Conservation (phyloP, 345 rosid species). For the Brassica napus region DNA sequence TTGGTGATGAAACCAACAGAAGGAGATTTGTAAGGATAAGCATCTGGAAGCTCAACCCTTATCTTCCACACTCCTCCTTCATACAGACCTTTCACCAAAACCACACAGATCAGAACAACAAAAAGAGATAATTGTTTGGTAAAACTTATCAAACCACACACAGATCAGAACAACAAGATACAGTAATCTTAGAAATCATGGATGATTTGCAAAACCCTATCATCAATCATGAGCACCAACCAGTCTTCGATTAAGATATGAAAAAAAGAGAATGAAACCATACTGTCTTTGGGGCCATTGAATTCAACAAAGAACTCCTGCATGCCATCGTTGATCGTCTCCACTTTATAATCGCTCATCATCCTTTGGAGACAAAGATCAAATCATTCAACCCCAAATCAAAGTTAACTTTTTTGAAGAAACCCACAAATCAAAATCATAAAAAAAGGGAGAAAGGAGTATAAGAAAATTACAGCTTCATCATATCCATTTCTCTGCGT, state of each 20-base stretch:
- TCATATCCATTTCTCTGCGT: conserved; percentile 98
- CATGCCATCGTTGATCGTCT: conserved; percentile 7
- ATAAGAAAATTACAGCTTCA: conserved; percentile 71
- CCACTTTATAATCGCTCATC: conserved; percentile 5
- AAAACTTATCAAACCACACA: not conserved
- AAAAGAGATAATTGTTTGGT: not conserved
- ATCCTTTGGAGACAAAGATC: not conserved
- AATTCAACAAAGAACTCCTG: conserved; percentile 45
- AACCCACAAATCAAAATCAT: conserved; percentile 19
- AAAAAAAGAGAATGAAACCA: conserved; percentile 11
- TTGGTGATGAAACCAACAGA: conserved; percentile 92
- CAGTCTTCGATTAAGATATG: not conserved
- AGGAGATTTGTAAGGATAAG: conserved; percentile 99
- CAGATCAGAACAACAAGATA: not conserved
- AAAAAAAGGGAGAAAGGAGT: not conserved
- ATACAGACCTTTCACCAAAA: conserved; percentile 66
- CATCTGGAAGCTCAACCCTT: conserved; percentile 97
- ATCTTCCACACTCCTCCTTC: conserved; percentile 95
- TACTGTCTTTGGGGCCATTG: conserved; percentile 98
- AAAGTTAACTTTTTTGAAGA: not conserved
- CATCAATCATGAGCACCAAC: not conserved
- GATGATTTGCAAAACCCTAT: conserved; percentile 17
- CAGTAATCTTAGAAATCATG: not conserved
- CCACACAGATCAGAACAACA: not conserved
- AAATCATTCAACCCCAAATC: conserved; percentile 34